Conservation (phyloP, 352 stramenopile genomes). For the Phytopythium kandeliae region DNA sequence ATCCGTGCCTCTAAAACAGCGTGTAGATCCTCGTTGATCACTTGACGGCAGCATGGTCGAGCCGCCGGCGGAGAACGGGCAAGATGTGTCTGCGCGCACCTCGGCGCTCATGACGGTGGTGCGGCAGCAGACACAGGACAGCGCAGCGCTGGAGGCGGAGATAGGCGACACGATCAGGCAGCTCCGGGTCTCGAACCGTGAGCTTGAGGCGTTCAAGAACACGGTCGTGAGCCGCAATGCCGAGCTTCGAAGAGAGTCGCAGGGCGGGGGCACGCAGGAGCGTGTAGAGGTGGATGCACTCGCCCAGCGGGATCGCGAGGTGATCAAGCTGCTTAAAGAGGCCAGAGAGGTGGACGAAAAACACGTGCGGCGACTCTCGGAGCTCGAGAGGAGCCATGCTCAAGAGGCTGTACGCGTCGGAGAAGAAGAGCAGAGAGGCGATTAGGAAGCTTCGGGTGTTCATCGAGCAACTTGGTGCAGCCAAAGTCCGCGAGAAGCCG, state of each 20-base stretch:
- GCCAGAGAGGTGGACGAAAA: neutral
- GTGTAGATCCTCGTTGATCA: no score
- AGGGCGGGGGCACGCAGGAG: neutral
- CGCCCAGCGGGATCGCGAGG: neutral
- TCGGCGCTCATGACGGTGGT: neutral
- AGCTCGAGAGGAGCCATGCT: neutral
- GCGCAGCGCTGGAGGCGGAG: neutral
- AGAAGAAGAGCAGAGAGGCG: neutral
- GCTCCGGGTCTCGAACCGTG: neutral
- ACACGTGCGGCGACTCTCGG: neutral
- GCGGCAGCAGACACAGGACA: neutral
- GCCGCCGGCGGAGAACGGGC: neutral
- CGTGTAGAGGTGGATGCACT: neutral
- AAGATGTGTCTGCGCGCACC: neutral
- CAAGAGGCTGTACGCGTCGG: neutral
- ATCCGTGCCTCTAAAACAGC: no score
- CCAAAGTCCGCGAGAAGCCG: neutral
- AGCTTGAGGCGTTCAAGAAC: neutral
- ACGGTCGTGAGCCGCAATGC: neutral
- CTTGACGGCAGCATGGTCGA: no score
- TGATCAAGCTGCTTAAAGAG: neutral
- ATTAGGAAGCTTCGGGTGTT: neutral
- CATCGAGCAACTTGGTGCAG: neutral
- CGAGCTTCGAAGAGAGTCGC: neutral
- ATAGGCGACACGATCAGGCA: neutral